Evolutionary conservation across 495 filamentous ascomycete genomes (phyloP), one percentile per base, ranked within the genome.

Genomic region (Hypoxylon trugodes): DNA sequence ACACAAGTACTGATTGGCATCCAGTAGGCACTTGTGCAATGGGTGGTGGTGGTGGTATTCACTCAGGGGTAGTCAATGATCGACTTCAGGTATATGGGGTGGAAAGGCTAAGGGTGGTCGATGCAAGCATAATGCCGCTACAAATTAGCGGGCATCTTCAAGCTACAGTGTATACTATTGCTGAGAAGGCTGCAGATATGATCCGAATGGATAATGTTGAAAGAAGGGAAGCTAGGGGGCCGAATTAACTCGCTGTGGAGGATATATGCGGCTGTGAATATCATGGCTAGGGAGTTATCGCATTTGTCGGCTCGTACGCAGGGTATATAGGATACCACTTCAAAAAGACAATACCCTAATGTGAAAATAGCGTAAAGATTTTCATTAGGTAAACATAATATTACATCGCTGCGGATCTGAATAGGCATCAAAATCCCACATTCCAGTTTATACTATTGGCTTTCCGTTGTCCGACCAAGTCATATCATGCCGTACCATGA

Each of bases 91-190:
- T 47, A 30, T 47, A 47, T 4, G 43, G 43, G 7, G 43, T 47
- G 5, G 10, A 16, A 32, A 16, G 43, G 24, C 15, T 47, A 13
- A 47, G 43, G 10, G 43, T 47, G 16, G 13, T 32, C 25, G 43
- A 47, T 30, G 43, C 43, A 32, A 47, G 43, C 25, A 32, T 47
- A 16, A 47, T 47, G 43, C 43, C 43, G 19, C 43, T 47, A 18
- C 43, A 47, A 9, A 47, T 47, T 2, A 47, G 43, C 19, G 43
- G 24, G 13, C 43, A 47, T 47, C 43, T 47, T 32, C 43, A 47
- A 47, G 43, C 43, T 13, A 47, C 43, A 32, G 43, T 47, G 5
- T 47, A 47, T 4, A 26, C 43, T 15, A 47, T 47, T 18, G 43
- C 43, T 13, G 43, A 47, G 13, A 47, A 47, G 19, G 43, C 24